phyloP scores from a whole-genome alignment of 176 grass and related monocot species.

The Triticum monococcum region DNA sequence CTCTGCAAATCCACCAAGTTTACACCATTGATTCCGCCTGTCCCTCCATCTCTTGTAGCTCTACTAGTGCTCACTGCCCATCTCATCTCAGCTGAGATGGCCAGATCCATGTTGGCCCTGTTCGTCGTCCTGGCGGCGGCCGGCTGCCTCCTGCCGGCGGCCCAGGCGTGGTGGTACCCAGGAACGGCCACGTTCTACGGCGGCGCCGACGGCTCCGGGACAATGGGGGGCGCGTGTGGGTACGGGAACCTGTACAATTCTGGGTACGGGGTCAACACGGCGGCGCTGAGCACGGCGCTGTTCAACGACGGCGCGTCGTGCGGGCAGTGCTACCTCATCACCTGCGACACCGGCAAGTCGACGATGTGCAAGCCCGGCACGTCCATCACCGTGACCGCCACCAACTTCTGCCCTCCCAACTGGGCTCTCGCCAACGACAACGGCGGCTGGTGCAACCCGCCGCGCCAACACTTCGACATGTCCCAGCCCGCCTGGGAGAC shows the following conservation, averaged over 20 bases:
- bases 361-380: neutral
- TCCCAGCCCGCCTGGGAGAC: constrained; percentile 38
- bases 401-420: constrained; percentile 43
- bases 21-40: neutral
- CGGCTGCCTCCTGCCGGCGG: neutral
- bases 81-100: neutral
- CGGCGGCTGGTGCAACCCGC: constrained; percentile 96
- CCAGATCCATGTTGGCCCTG: neutral
- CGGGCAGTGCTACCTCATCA: constrained; percentile 68
- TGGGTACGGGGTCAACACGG: constrained; percentile 68
- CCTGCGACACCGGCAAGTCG: constrained; percentile 30
- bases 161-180: neutral
- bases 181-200: constrained; percentile 25
- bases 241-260: constrained; percentile 64
- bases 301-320: constrained; percentile 67
- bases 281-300: constrained; percentile 64
- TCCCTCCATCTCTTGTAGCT: neutral
- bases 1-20: neutral
- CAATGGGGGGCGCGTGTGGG: constrained; percentile 62
- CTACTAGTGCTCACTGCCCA: neutral
- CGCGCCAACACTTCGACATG: constrained; percentile 78
- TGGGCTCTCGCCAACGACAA: constrained; percentile 37
- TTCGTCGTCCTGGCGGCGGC: neutral
- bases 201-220: constrained; percentile 21
- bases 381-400: constrained; percentile 40